Evolutionary conservation across 768 basidiomycete genomes (phyloP).

Genomic region (Tulasnella sp.): DNA sequence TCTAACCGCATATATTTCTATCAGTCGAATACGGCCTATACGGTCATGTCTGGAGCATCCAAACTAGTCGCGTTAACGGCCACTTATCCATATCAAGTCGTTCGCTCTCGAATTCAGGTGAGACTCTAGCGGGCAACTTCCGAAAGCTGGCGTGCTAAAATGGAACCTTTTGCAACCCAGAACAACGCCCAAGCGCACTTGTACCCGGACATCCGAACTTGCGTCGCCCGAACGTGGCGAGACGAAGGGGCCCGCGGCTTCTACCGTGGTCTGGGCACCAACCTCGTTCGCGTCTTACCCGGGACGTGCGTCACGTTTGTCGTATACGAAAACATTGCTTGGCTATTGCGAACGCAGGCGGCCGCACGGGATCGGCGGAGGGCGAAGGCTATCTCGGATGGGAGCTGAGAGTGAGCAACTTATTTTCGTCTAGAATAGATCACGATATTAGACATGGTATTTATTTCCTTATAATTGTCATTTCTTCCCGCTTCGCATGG

Average conservation of each 20-base stretch:
- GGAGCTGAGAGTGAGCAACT: neutral
- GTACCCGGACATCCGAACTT: conserved; percentile 80
- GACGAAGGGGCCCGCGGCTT: conserved; percentile 81
- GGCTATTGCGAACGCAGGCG: conserved; percentile 58
- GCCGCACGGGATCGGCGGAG: conserved; percentile 14
- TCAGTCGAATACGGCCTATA: conserved; percentile 88
- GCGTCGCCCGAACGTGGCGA: conserved; percentile 73
- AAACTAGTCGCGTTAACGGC: conserved; percentile 76
- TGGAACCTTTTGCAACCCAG: conserved; percentile 37
- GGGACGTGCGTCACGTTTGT: conserved; percentile 98
- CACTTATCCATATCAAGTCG: conserved; percentile 97
- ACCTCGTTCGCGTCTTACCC: conserved; percentile 89
- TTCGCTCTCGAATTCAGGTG: conserved; percentile 90
- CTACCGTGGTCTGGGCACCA: conserved; percentile 92
- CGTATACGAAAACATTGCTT: conserved; percentile 90
- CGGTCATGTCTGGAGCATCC: conserved; percentile 84
- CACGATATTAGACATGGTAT: neutral
- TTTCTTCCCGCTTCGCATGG: neutral
- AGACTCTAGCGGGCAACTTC: conserved; percentile 29
- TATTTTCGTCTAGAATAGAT: neutral
- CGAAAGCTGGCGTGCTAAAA: neutral
- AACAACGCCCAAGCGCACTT: conserved; percentile 60
- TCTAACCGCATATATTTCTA: conserved; percentile 2
- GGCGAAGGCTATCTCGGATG: neutral
- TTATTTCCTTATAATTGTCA: neutral